A percentile compares a stretch with the other conserved stretches of the same genome.
phyloP scores from a whole-genome alignment of 2,329 filamentous ascomycete genomes.

The Fusarium domesticum region DNA sequence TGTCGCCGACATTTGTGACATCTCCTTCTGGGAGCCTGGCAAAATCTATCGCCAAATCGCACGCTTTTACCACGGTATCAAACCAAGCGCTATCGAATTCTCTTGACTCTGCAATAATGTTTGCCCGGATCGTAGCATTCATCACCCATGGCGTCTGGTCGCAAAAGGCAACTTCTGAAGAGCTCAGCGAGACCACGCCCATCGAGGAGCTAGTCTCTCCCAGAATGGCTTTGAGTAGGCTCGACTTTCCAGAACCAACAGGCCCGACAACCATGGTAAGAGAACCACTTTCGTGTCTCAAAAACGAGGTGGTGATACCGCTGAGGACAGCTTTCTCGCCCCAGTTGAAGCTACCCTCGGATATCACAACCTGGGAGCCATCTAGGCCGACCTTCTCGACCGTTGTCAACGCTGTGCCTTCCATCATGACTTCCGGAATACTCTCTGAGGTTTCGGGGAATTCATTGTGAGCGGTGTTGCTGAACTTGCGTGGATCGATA shows the following conservation, averaged over 20 bases:
- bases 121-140: constrained; percentile 35
- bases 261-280: constrained; percentile 33
- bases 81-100: constrained; percentile 34
- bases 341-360: constrained; percentile 29
- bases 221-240: constrained; percentile 30
- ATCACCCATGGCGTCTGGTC: constrained; percentile 34
- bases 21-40: constrained; percentile 22
- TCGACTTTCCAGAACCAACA: constrained; percentile 34
- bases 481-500: constrained; percentile 23
- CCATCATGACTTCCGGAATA: not conserved
- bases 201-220: constrained; percentile 25
- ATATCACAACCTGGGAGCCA: constrained; percentile 17
- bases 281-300: constrained; percentile 18
- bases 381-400: constrained; percentile 1
- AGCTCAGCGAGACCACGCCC: constrained; percentile 24
- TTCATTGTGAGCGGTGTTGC: not conserved
- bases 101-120: constrained; percentile 34
- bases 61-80: constrained; percentile 32
- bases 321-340: constrained; percentile 25
- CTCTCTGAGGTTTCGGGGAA: not conserved
- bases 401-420: constrained; percentile 8
- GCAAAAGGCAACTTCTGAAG: constrained; percentile 30
- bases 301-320: constrained; percentile 25
- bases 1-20: constrained; percentile 30
- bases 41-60: constrained; percentile 34